Base-by-base conservation (phyloP, 441 rosid genomes). In the Eutrema salsugineum region DNA sequence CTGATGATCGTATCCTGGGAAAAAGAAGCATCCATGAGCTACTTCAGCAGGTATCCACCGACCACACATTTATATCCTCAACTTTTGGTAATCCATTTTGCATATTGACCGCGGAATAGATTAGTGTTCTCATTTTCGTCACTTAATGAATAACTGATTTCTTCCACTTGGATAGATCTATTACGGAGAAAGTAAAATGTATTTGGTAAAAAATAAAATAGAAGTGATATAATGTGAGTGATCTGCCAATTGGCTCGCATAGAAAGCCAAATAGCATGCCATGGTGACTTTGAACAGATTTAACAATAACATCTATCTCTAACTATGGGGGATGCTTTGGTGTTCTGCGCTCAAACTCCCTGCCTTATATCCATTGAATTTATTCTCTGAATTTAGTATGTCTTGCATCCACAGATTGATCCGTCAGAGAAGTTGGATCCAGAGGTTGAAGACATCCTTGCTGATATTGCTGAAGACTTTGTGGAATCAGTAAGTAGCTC, bases 401-500 rank as follows among this genome's bases (percentile, higher is more conserved):
- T 32, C 43, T 67, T 77, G 20, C 51, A 15, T 66, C 36, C 28
- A 76, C 81, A 94, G 99, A 86, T 92, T 80, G 99, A 86, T 72
- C 97, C 99, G 27, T 83, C 80, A 59, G 97, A 87, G 87, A 89
- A 79, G 74, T 79, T 94, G 84, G 98, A 92, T 74, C 87, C 91
- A 30, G 91, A 90, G 63, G 98, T 94, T 80, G 96, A 89, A 85
- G 91, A 90, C 72, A 83, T 90, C 78, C 97, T 94, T 76, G 82
- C 79, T 47, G 97, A 92, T 76, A 87, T 92, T 79, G 96, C 97
- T 11, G 99, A 92, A 71, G 99, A 92, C 62, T 92, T 92, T 83
- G 89, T 94, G 46, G 97, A 90, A 35, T 90, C 94, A 55, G 98
- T 92, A 76, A 90, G 97, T 79, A 63, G 72, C 70, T 68, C 58